These are phyloP conservation scores for Ilex paraguariensis DNA, from an alignment of 305 asterid genomes.

Conservation along the genomic window DNA sequence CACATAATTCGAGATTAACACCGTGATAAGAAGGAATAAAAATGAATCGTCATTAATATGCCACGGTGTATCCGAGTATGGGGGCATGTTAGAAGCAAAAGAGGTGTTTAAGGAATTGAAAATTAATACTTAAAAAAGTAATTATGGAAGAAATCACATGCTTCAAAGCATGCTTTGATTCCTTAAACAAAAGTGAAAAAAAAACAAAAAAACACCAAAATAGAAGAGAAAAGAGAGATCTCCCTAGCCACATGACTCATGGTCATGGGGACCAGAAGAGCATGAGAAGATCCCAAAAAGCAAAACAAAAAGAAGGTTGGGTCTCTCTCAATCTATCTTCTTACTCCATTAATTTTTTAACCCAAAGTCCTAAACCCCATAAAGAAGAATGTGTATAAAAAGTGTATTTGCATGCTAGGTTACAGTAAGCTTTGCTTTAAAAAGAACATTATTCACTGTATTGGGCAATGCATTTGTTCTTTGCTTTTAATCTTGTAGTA, in stretches of 20 bases:
- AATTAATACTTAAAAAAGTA: too few species aligned
- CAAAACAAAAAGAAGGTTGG: conserved; percentile 6
- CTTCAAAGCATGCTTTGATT: too few species aligned
- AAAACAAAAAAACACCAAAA: too few species aligned
- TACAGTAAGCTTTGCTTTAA: conserved; percentile 7
- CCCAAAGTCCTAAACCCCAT: background rate
- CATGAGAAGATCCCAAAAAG: conserved; percentile 13
- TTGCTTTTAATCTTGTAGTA: background rate
- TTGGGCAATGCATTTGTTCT: conserved; percentile 4
- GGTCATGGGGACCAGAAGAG: conserved; percentile 9
- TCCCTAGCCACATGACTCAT: conserved; percentile 2
- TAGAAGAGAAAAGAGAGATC: background rate
- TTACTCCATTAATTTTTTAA: background rate
- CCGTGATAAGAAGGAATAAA: too few species aligned
- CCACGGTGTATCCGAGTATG: too few species aligned
- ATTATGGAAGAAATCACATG: too few species aligned
- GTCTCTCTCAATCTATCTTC: background rate
- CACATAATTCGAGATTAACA: too few species aligned
- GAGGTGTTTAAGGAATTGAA: too few species aligned
- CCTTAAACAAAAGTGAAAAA: too few species aligned
- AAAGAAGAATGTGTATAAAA: background rate
- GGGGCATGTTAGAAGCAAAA: too few species aligned
- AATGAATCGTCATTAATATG: too few species aligned
- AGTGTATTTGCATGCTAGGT: conserved; percentile 6
- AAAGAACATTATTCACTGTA: conserved; percentile 6